These are phyloP conservation scores for Saturnispora serradocipensis DNA, from an alignment of 805 yeast species.

Conservation along the genomic window DNA sequence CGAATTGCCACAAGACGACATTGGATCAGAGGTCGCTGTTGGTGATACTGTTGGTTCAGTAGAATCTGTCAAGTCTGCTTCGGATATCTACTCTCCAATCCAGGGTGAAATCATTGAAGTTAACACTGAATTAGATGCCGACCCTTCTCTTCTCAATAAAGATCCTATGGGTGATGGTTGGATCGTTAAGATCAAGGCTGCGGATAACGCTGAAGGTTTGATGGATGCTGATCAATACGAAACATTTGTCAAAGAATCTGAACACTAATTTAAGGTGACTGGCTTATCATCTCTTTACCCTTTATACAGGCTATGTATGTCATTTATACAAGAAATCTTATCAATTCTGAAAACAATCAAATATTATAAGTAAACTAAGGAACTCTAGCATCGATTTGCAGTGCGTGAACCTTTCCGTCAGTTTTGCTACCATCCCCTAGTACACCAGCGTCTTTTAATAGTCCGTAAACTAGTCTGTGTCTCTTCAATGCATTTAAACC, in stretches of 20 bases:
- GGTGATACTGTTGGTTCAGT: constrained; percentile 90
- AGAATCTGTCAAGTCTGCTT: constrained; percentile 89
- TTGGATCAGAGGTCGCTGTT: constrained; percentile 34
- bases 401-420: constrained; percentile 64
- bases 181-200: constrained; percentile 70
- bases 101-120: constrained; percentile 65
- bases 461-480: constrained; percentile 64
- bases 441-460: constrained; percentile 60
- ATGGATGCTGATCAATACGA: constrained; percentile 49
- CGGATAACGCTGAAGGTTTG: constrained; percentile 34
- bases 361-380: constrained; percentile 23
- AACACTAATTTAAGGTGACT: constrained; percentile 17
- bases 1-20: constrained; percentile 58
- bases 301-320: background rate
- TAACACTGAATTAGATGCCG: constrained; percentile 54
- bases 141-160: constrained; percentile 70
- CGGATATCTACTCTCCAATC: constrained; percentile 87
- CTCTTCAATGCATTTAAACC: constrained; percentile 58
- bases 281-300: background rate
- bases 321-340: background rate
- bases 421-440: constrained; percentile 27
- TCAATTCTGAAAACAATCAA: background rate
- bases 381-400: constrained; percentile 79
- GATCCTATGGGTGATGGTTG: constrained; percentile 95
- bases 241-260: constrained; percentile 47